These are phyloP conservation scores for Cladosporium sp. DNA, from an alignment of 2,329 filamentous ascomycete genomes.

Conservation along the genomic window DNA sequence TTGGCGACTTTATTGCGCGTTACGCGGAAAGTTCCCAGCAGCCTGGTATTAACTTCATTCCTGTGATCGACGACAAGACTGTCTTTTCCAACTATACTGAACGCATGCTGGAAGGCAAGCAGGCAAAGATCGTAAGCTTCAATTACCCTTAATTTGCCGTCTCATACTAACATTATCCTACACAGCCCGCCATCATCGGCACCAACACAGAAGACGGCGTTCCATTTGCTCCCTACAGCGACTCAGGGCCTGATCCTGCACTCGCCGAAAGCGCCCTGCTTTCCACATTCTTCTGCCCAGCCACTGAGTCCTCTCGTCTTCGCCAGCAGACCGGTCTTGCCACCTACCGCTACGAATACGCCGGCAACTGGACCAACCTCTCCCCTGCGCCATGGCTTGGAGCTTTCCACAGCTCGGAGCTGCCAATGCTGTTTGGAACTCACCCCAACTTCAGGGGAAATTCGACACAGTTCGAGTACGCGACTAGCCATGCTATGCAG, in stretches of 20 bases:
- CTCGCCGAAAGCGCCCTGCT: constrained; percentile 20
- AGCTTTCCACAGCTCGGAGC: constrained; percentile 39
- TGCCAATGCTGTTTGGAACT: constrained; percentile 30
- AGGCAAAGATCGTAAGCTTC: constrained; percentile 19
- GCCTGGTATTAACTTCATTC: constrained; percentile 25
- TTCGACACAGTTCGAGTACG: constrained; percentile 24
- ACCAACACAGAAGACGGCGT: constrained; percentile 32
- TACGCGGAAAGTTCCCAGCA: constrained; percentile 32
- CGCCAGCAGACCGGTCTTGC: constrained; percentile 15
- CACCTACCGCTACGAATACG: constrained; percentile 36
- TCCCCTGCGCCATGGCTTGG: constrained; percentile 26
- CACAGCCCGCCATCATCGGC: constrained; percentile 28
- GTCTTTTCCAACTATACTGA: constrained; percentile 16
- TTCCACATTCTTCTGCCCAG: constrained; percentile 32
- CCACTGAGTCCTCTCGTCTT: constrained; percentile 24
- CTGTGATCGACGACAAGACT: constrained; percentile 12
- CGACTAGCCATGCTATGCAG: constrained; percentile 29
- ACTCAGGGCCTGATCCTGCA: constrained; percentile 21
- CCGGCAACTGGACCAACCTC: constrained; percentile 33
- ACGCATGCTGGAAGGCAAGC: constrained; percentile 17
- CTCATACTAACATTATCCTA: neutral
- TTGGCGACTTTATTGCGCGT: constrained; percentile 37
- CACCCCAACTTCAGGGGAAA: constrained; percentile 24
- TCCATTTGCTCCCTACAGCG: constrained; percentile 16
- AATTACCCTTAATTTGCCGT: neutral